Conservation (phyloP, 192 early-diverging fungal species). For the Jimgerdemannia flammicorona region DNA sequence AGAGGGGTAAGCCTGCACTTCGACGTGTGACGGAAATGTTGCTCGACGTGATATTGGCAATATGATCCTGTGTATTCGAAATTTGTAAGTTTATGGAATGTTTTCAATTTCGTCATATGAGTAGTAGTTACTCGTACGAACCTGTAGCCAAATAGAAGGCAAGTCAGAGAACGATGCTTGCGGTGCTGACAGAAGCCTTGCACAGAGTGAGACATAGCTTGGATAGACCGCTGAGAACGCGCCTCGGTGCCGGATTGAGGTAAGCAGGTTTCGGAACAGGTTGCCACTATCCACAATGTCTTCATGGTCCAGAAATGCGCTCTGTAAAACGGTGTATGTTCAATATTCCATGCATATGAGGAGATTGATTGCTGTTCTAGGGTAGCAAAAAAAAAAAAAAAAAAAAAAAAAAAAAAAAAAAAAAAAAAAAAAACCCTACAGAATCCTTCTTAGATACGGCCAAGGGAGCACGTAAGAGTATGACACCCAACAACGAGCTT, state of each 20-base stretch:
- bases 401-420: constrained; percentile 1
- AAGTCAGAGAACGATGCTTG: constrained; percentile 44
- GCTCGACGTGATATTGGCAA: constrained; percentile 63
- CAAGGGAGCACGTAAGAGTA: constrained; percentile 43
- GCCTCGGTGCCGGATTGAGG: constrained; percentile 84
- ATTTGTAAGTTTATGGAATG: too few species aligned
- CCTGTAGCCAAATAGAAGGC: constrained; percentile 73
- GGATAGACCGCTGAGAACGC: constrained; percentile 89
- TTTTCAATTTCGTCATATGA: too few species aligned
- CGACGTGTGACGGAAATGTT: constrained; percentile 90
- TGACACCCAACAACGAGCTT: constrained; percentile 41
- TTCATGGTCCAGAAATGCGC: constrained; percentile 9
- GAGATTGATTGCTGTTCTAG: too few species aligned
- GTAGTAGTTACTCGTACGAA: constrained; percentile 7
- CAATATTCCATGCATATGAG: too few species aligned
- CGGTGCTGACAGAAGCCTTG: constrained; percentile 57
- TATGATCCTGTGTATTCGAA: constrained; percentile 46
- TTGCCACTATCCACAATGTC: constrained; percentile 33
- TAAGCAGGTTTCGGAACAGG: constrained; percentile 54
- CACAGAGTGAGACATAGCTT: constrained; percentile 69
- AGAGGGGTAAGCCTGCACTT: constrained; percentile 84
- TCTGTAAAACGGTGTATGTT: neutral
- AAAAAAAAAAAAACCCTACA: neutral
- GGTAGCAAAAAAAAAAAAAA: constrained; percentile 6
- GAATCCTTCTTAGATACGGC: constrained; percentile 4